Evolutionary conservation across 2,329 filamentous ascomycete species (phyloP).

Genomic region (Trichoderma sp.): DNA sequence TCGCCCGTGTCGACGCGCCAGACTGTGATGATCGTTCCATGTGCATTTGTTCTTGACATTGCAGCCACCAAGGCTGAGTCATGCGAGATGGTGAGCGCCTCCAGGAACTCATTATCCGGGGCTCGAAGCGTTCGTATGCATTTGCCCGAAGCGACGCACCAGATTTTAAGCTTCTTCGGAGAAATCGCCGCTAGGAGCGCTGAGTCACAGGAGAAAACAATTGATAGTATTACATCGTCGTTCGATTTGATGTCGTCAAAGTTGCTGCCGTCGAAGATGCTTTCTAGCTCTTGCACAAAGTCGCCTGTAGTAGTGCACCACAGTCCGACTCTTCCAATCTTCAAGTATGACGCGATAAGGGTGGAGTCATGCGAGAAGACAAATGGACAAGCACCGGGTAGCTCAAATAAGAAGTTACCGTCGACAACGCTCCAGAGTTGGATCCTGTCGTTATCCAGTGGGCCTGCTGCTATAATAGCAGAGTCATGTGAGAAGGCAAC

Average conservation of each 20-base stretch:
- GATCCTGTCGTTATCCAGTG: background rate
- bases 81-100: background rate
- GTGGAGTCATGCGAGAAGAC: background rate
- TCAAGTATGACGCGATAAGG: background rate
- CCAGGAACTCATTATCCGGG: rapidly evolving
- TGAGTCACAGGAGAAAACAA: background rate
- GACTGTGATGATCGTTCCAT: no score
- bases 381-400: background rate
- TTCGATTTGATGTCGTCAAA: background rate
- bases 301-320: background rate
- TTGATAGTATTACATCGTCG: no score
- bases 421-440: background rate
- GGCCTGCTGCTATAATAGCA: background rate
- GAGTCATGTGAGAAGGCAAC: background rate
- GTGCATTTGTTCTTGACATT: rapidly evolving
- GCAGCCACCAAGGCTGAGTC: background rate
- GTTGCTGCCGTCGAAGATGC: background rate
- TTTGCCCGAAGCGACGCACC: background rate
- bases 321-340: background rate
- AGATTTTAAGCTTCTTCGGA: background rate
- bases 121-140: background rate
- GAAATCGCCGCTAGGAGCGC: background rate
- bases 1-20: background rate
- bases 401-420: background rate
- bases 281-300: background rate